Conservation (phyloP, 805 yeast species). For the Spathaspora passalidarum region DNA sequence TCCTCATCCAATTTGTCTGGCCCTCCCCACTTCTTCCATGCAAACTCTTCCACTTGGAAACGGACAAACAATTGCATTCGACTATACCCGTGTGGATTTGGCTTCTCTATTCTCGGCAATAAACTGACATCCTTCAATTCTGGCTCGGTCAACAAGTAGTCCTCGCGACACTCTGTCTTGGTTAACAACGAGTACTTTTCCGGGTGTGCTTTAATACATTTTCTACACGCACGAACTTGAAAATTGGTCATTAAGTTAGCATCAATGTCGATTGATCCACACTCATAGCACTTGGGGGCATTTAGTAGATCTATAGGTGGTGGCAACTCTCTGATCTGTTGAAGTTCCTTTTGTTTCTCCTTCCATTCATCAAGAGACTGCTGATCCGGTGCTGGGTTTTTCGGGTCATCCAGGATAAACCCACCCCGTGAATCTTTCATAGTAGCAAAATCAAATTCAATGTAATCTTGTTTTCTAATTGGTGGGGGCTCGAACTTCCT, state of each 20-base stretch:
- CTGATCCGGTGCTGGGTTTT: constrained; percentile 7
- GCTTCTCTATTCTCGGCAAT: constrained; percentile 77
- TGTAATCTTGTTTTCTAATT: constrained; percentile 62
- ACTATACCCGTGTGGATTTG: constrained; percentile 92
- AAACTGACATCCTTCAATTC: constrained; percentile 72
- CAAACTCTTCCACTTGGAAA: constrained; percentile 89
- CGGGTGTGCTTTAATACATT: constrained; percentile 68
- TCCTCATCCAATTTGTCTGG: constrained; percentile 87
- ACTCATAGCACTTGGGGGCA: constrained; percentile 83
- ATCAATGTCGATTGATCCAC: constrained; percentile 79
- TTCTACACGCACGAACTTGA: constrained; percentile 70
- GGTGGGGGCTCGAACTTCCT: constrained; percentile 24
- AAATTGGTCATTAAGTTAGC: constrained; percentile 68
- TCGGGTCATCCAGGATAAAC: constrained; percentile 43
- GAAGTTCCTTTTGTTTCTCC: constrained; percentile 40
- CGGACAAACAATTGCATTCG: constrained; percentile 91
- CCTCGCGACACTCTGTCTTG: constrained; percentile 92
- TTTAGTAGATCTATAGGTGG: constrained; percentile 70
- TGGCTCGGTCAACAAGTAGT: constrained; percentile 90
- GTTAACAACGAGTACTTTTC: constrained; percentile 90
- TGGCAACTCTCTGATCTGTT: constrained; percentile 49
- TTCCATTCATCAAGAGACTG: constrained; percentile 44
- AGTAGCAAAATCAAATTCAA: constrained; percentile 85
- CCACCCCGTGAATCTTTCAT: constrained; percentile 91
- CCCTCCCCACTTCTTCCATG: constrained; percentile 94